Evolutionary conservation across 2,329 filamentous ascomycete genomes (phyloP).

Genomic region (Cadophora luteo-olivacea): DNA sequence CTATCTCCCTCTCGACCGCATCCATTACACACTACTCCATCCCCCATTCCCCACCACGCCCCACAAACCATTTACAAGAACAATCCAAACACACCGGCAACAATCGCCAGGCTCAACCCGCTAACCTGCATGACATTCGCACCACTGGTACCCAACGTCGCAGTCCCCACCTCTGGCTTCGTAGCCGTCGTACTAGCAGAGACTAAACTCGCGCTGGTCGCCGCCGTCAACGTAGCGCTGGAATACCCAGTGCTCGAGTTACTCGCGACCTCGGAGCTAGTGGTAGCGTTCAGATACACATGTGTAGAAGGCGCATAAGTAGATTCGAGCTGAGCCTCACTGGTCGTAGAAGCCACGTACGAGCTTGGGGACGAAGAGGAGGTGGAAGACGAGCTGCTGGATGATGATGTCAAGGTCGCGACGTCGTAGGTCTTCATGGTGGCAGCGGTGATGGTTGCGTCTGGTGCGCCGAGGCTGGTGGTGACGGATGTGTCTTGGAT

Average conservation of each 20-base stretch:
- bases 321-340: slow-evolving; percentile 4
- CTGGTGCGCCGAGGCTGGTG: slow-evolving; percentile 1
- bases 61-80: slow-evolving; percentile 13
- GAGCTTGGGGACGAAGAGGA: neutral
- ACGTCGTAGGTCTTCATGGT: slow-evolving; percentile 22
- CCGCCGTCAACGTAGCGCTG: slow-evolving; percentile 9
- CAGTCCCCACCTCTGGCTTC: slow-evolving; percentile 1
- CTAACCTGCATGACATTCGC: slow-evolving; percentile 9
- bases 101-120: slow-evolving; percentile 12
- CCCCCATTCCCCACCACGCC: neutral
- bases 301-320: slow-evolving; percentile 14
- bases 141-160: slow-evolving; percentile 7
- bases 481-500: slow-evolving; percentile 13
- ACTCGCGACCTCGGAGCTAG: neutral
- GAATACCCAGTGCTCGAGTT: slow-evolving; percentile 12
- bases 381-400: slow-evolving; percentile 12
- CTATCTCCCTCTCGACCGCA: neutral
- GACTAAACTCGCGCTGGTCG: neutral
- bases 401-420: slow-evolving; percentile 10
- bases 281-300: slow-evolving; percentile 13
- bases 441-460: slow-evolving; percentile 13
- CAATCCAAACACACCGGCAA: slow-evolving; percentile 17
- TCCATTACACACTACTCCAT: neutral
- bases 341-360: slow-evolving; percentile 5
- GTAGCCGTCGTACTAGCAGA: neutral